Conservation (phyloP, 371 early-diverging fungal genomes). For the Mortierella sp. region DNA sequence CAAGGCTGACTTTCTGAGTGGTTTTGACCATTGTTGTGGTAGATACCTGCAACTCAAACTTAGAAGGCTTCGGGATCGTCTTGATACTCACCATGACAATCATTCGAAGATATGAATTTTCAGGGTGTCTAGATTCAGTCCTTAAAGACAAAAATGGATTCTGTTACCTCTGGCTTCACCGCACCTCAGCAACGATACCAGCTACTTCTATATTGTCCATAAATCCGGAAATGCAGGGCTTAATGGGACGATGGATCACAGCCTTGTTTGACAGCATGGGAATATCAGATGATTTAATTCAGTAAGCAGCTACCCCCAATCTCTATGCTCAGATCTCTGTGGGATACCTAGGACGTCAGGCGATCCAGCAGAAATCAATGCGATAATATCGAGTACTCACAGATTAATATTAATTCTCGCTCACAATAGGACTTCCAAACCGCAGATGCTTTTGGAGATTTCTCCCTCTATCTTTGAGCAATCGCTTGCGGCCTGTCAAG, state of each 20-base stretch:
- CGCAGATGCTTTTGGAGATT: conserved; percentile 54
- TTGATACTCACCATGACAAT: conserved; percentile 47
- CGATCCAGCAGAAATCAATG: background rate
- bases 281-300: conserved; percentile 53
- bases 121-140: conserved; percentile 32
- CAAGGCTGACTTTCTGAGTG: background rate
- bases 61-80: conserved; percentile 50
- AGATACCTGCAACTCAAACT: conserved; percentile 54
- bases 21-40: background rate
- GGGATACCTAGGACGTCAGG: background rate
- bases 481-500: conserved; percentile 55
- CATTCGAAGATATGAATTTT: conserved; percentile 49
- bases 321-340: background rate
- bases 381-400: background rate
- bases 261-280: conserved; percentile 56
- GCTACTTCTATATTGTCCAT: conserved; percentile 31
- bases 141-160: conserved; percentile 45
- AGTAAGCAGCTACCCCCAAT: conserved; percentile 17
- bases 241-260: conserved; percentile 53
- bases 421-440: conserved; percentile 44
- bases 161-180: conserved; percentile 51
- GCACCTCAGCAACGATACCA: conserved; percentile 50
- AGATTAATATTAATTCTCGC: too few species aligned
- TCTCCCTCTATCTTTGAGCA: conserved; percentile 53
- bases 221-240: conserved; percentile 42